Conservation (phyloP, 1,284 basidiomycete species). For the Malassezia vespertilionis region DNA sequence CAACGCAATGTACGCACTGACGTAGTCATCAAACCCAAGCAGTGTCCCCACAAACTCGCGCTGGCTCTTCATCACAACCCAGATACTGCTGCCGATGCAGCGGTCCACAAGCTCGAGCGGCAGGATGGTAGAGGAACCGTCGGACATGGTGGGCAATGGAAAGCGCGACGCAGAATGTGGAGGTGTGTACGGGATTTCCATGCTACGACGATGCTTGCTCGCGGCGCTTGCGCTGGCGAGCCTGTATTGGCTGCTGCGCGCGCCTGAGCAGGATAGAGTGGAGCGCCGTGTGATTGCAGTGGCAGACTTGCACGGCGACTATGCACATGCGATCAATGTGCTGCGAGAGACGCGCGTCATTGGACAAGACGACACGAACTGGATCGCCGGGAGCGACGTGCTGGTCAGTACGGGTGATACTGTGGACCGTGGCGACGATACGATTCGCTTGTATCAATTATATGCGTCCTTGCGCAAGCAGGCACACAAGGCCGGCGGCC, state of each 20-base stretch:
- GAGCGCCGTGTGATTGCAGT: conserved; percentile 30
- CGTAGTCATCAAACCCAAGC: conserved; percentile 95
- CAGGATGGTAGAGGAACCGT: conserved; percentile 32
- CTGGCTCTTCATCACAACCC: conserved; percentile 48
- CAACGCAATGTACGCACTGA: conserved; percentile 64
- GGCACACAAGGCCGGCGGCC: conserved; percentile 23
- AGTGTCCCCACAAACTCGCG: conserved; percentile 65
- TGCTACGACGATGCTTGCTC: not conserved
- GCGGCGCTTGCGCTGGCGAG: not conserved
- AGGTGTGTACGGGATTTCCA: not conserved
- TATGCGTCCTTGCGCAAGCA: conserved; percentile 30
- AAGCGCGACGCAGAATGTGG: not conserved
- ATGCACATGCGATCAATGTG: conserved; percentile 34
- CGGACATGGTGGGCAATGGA: conserved; percentile 12
- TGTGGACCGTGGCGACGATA: conserved; percentile 44
- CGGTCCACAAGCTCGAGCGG: conserved; percentile 47
- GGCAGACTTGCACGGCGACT: conserved; percentile 42
- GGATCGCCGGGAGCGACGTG: conserved; percentile 33
- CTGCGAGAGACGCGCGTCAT: conserved; percentile 32
- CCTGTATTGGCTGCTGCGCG: not conserved
- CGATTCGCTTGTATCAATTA: conserved; percentile 35
- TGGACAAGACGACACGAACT: conserved; percentile 12
- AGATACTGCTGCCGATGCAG: conserved; percentile 47
- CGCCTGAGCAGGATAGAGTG: not conserved
- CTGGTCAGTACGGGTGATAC: conserved; percentile 44